These are phyloP conservation scores for Cudoniella acicularis DNA, from an alignment of 495 filamentous ascomycete species.

Conservation along the genomic window DNA sequence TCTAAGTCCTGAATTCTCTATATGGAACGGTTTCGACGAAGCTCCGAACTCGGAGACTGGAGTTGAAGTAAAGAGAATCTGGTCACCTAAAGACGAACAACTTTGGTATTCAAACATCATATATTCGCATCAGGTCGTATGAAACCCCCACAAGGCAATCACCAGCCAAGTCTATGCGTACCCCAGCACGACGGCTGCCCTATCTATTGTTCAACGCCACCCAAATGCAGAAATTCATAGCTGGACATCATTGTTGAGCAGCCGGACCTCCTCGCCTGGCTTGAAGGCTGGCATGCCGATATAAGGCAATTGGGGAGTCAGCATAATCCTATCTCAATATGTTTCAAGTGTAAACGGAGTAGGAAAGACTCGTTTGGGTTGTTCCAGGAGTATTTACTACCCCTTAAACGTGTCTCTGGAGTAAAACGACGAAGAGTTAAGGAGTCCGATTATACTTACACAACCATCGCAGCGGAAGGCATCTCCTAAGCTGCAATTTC, in stretches of 20 bases:
- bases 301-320: too few species aligned
- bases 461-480: conserved; percentile 78
- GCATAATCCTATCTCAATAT: too few species aligned
- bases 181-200: background rate
- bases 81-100: background rate
- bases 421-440: too few species aligned
- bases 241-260: conserved; percentile 84
- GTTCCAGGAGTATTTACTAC: too few species aligned
- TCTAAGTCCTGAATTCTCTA: too few species aligned
- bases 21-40: background rate
- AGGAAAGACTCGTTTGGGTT: too few species aligned
- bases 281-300: conserved; percentile 87
- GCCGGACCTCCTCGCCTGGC: conserved; percentile 86
- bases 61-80: background rate
- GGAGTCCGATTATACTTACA: conserved; percentile 88
- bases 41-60: background rate
- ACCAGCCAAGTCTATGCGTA: conserved; percentile 4
- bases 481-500: conserved; percentile 89
- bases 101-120: background rate
- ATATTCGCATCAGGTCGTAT: background rate
- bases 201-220: conserved; percentile 12
- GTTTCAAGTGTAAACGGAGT: too few species aligned
- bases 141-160: background rate
- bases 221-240: conserved; percentile 43
- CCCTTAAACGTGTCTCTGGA: too few species aligned